These are phyloP conservation scores for Erodium maritimum DNA, from an alignment of 345 rosid species.

Conservation along the genomic window DNA sequence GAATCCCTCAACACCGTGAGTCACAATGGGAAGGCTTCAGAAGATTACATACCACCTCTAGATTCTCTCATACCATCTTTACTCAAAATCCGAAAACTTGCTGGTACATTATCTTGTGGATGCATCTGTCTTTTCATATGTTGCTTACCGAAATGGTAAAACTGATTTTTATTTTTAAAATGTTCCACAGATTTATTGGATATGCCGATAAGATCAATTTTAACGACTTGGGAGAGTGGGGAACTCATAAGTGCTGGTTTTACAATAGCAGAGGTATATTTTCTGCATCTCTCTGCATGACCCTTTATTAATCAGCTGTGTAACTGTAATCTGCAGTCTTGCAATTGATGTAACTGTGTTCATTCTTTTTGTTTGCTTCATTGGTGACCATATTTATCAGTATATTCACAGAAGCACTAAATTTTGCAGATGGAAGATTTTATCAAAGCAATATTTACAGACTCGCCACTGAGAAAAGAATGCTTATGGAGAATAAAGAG, in stretches of 20 bases:
- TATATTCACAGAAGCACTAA: not conserved
- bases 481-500: slow-evolving; percentile 77
- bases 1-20: slow-evolving; percentile 37
- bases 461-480: slow-evolving; percentile 82
- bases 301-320: no score
- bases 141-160: not conserved
- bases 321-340: no score
- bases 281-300: not conserved
- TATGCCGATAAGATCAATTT: slow-evolving; percentile 81
- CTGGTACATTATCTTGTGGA: slow-evolving; percentile 38
- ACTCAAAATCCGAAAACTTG: slow-evolving; percentile 66
- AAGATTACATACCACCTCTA: slow-evolving; percentile 23
- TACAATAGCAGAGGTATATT: slow-evolving; percentile 59
- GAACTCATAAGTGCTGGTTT: slow-evolving; percentile 59
- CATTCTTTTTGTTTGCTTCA: not conserved
- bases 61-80: slow-evolving; percentile 67
- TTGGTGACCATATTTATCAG: no score
- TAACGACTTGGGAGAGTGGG: slow-evolving; percentile 76
- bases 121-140: slow-evolving; percentile 2
- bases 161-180: slow-evolving; percentile 4
- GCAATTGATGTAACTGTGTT: no score
- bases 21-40: slow-evolving; percentile 28
- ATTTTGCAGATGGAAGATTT: slow-evolving; percentile 62
- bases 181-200: slow-evolving; percentile 58
- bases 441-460: slow-evolving; percentile 75